These are phyloP conservation scores for Tricholoma matsutake DNA, from an alignment of 768 basidiomycete genomes.

Conservation along the genomic window DNA sequence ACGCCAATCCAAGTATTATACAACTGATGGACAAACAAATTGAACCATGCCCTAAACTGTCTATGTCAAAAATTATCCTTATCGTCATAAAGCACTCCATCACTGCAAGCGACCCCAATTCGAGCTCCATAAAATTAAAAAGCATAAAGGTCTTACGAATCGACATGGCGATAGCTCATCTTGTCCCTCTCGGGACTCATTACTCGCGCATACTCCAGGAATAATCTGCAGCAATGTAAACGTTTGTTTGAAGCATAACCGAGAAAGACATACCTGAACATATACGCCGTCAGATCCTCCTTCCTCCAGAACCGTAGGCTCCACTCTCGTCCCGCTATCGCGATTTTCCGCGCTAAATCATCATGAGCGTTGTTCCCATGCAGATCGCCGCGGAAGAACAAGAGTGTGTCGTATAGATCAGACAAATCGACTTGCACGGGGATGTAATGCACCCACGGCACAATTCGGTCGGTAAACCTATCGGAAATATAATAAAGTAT, in stretches of 20 bases:
- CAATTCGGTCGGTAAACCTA: conserved; percentile 52
- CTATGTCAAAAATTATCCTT: not conserved
- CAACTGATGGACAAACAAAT: not conserved
- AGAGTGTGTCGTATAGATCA: conserved; percentile 65
- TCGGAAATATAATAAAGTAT: not conserved
- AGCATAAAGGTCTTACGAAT: not conserved
- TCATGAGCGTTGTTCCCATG: conserved; percentile 55
- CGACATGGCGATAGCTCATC: conserved; percentile 31
- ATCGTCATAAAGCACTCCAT: not conserved
- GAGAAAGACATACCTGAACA: conserved; percentile 42
- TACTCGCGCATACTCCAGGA: conserved; percentile 53
- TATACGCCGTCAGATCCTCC: conserved; percentile 58
- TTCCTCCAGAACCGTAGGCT: conserved; percentile 54
- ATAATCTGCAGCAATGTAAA: conserved; percentile 33
- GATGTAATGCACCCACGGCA: conserved; percentile 72
- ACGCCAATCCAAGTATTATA: not conserved
- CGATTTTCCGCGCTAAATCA: conserved; percentile 54
- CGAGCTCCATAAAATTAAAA: not conserved
- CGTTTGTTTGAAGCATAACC: too few species aligned
- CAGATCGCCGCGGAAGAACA: conserved; percentile 68
- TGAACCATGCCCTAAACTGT: too few species aligned
- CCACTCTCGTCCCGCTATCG: conserved; percentile 54
- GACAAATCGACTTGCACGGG: conserved; percentile 61
- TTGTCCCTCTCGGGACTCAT: conserved; percentile 43
- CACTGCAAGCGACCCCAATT: not conserved